Percentiles rank a stretch among this genome's conserved stretches.
Evolutionary conservation across 2,329 filamentous ascomycete genomes (phyloP).

Genomic region (Epichloe scottii): DNA sequence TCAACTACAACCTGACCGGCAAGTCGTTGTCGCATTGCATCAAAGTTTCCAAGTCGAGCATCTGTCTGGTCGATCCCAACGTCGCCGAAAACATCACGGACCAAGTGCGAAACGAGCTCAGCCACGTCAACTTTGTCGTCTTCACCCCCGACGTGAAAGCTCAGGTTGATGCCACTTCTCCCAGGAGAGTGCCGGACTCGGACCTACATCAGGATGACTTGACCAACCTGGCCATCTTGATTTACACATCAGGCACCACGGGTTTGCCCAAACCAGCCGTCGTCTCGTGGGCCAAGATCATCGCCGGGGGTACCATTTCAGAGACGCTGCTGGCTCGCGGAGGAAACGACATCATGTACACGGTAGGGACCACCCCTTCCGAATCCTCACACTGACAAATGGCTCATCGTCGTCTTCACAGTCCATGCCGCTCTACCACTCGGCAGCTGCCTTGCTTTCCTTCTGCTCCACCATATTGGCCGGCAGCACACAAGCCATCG

Average conservation of each 20-base stretch:
- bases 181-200: constrained; percentile 45
- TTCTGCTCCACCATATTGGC: constrained; percentile 46
- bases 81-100: constrained; percentile 44
- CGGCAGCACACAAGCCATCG: constrained; percentile 57
- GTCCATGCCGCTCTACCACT: constrained; percentile 86
- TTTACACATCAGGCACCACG: constrained; percentile 79
- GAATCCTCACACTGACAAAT: not conserved
- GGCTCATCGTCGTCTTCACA: not conserved
- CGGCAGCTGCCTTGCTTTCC: constrained; percentile 61
- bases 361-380: constrained; percentile 38
- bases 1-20: constrained; percentile 74
- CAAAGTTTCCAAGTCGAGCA: constrained; percentile 48
- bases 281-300: constrained; percentile 58
- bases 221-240: constrained; percentile 55
- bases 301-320: constrained; percentile 28
- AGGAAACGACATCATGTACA: constrained; percentile 59
- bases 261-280: constrained; percentile 72
- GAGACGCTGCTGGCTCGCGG: constrained; percentile 42
- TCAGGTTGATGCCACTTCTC: constrained; percentile 37
- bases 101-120: constrained; percentile 38
- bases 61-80: constrained; percentile 57
- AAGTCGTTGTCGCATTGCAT: constrained; percentile 65
- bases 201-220: constrained; percentile 36
- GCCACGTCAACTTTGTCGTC: constrained; percentile 44
- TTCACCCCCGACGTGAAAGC: constrained; percentile 46